phyloP scores from a whole-genome alignment of 225 moss, liverwort and hornwort species.

The Physcomitrium patens region DNA sequence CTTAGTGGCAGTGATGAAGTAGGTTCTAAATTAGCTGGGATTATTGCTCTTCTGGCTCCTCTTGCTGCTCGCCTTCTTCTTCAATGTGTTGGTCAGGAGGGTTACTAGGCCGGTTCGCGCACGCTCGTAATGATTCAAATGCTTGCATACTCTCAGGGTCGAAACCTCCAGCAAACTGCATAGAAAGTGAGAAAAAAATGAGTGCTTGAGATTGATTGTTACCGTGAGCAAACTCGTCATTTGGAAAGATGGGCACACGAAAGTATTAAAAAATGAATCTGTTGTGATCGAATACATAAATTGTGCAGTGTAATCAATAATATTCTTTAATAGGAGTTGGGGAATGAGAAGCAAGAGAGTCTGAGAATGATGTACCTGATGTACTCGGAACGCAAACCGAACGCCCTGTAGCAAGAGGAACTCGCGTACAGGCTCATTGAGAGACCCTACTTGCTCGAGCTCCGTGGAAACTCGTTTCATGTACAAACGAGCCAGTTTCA shows the following conservation, averaged over 20 bases:
- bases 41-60: slow-evolving; percentile 11
- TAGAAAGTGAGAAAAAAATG: neutral
- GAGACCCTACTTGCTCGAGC: slow-evolving; percentile 57
- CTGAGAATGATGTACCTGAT: slow-evolving; percentile 49
- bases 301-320: too few relatives aligned
- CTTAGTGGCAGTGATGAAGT: neutral
- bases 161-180: slow-evolving; percentile 88
- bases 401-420: slow-evolving; percentile 81
- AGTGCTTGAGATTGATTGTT: neutral
- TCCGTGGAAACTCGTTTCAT: slow-evolving; percentile 85
- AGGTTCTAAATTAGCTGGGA: neutral
- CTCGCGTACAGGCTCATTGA: slow-evolving; percentile 75
- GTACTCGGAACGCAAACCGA: slow-evolving; percentile 77
- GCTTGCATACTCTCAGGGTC: slow-evolving; percentile 88
- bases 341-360: too few relatives aligned
- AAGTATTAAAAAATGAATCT: too few relatives aligned
- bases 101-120: slow-evolving; percentile 56
- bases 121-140: slow-evolving; percentile 75
- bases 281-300: too few relatives aligned
- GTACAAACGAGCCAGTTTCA: slow-evolving; percentile 81
- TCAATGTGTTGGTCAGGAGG: slow-evolving; percentile 5
- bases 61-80: slow-evolving; percentile 35
- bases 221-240: neutral
- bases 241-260: neutral
- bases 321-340: too few relatives aligned